Conservation (phyloP, 1,284 basidiomycete genomes). For the Xanthoconium separans region DNA sequence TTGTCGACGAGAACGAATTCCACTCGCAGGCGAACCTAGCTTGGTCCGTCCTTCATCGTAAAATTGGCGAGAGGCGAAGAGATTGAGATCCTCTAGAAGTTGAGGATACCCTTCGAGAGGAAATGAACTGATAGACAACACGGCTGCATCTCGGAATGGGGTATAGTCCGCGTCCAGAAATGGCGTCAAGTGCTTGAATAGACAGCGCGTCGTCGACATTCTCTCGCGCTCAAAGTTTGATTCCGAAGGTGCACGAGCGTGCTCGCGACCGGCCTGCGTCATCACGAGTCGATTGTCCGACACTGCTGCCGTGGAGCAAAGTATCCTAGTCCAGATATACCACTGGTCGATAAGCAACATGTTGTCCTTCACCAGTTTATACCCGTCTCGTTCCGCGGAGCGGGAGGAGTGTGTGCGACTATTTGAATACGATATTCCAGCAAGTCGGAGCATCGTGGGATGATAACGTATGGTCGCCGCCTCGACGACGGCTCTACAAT, state of each 20-base stretch:
- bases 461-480: constrained; percentile 68
- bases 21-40: constrained; percentile 54
- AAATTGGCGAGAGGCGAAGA: constrained; percentile 78
- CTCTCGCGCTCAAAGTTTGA: constrained; percentile 71
- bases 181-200: constrained; percentile 85
- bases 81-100: constrained; percentile 81
- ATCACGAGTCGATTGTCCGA: constrained; percentile 60
- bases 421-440: constrained; percentile 54
- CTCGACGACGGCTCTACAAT: constrained; percentile 63
- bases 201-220: constrained; percentile 73
- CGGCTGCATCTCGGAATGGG: constrained; percentile 82
- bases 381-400: constrained; percentile 48
- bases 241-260: constrained; percentile 72
- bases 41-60: constrained; percentile 74
- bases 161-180: constrained; percentile 86
- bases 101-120: constrained; percentile 77
- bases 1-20: constrained; percentile 67
- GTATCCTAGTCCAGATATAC: constrained; percentile 82
- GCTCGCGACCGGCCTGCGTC: constrained; percentile 61
- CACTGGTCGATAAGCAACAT: constrained; percentile 77
- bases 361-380: constrained; percentile 60
- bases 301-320: constrained; percentile 77
- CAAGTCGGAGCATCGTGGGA: constrained; percentile 63
- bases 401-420: constrained; percentile 41
- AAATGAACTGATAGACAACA: constrained; percentile 86